Evolutionary conservation across 176 grass and related monocot species (phyloP), one percentile per base, ranked within the genome.

Genomic region (Ensete ventricosum): DNA sequence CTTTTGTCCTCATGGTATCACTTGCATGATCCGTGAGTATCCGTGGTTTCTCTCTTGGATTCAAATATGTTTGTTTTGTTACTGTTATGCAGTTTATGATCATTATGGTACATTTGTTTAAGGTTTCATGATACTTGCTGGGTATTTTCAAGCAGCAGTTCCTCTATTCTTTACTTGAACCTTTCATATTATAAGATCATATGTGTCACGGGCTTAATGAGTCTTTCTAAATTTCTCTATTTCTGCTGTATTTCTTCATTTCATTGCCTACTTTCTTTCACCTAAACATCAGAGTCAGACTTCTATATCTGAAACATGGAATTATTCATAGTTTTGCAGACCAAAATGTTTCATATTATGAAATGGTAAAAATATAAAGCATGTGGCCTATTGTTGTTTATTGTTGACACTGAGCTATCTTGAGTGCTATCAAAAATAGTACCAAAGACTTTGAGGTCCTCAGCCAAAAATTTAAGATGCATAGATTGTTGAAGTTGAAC

Each of bases 11-110:
- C 92, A 86, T 25, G 92, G 92, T 24, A 84, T 92, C 69, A 96
- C 92, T 66, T 96, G 92, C 83, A 96, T 96, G 92, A 92, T 96
- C 65, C 92, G 95, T 99, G 79, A 83, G 83, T 77, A 58, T 78
- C 59, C 55, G n/a, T 54, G 50, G 22, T 59, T 64, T 51, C 24
- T 26, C 11, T 55, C 24, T 74, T 34, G 51, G 16, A 50, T 71
- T 52, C 24, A 68, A 68, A 57, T 4, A 55, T 14, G 53, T 74
- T 74, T 19, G 1, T 4, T 21, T 51, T 52, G 14, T 11, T 20
- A 14, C 19, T 51, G 11, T 43, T 43, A 43, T 43, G 13, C 34
- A 16, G 14, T 14, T 9, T 50, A 29, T 65, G 23, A 27, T 65
- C 1, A 64, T 64, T 64, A 24, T 23, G n/a, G 24, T 24, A 64